Conservation (phyloP, 176 grass and related monocot genomes). For the Musa itinerans region DNA sequence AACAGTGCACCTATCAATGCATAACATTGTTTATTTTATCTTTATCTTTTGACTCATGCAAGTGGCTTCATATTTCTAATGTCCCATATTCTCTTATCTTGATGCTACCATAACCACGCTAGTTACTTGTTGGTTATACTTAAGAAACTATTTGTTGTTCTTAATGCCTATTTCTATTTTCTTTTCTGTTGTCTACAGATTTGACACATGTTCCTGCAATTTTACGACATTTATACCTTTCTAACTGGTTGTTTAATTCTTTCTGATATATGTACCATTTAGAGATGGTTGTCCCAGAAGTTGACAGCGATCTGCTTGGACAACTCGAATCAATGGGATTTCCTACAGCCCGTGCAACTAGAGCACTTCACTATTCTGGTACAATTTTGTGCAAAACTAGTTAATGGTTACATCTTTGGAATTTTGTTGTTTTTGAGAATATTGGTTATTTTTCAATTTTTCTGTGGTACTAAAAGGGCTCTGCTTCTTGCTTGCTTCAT, state of each 20-base stretch:
- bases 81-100: no score
- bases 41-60: no score
- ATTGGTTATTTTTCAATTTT: neutral
- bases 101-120: no score
- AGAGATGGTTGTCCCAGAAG: constrained; percentile 82
- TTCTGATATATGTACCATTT: constrained; percentile 9
- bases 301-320: constrained; percentile 62
- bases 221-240: neutral
- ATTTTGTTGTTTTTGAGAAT: neutral
- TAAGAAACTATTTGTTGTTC: neutral
- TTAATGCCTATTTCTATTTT: neutral
- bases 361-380: constrained; percentile 95
- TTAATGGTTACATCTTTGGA: neutral
- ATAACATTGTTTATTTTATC: no score
- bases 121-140: neutral
- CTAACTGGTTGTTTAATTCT: neutral
- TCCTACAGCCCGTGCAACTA: constrained; percentile 52
- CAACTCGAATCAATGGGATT: constrained; percentile 92
- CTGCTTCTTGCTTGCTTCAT: neutral
- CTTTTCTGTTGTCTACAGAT: neutral
- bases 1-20: no score
- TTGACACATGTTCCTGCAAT: neutral
- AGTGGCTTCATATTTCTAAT: no score
- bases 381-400: neutral
- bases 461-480: neutral